Evolutionary conservation across 768 basidiomycete species (phyloP).

Genomic region (Lentinula sp.): DNA sequence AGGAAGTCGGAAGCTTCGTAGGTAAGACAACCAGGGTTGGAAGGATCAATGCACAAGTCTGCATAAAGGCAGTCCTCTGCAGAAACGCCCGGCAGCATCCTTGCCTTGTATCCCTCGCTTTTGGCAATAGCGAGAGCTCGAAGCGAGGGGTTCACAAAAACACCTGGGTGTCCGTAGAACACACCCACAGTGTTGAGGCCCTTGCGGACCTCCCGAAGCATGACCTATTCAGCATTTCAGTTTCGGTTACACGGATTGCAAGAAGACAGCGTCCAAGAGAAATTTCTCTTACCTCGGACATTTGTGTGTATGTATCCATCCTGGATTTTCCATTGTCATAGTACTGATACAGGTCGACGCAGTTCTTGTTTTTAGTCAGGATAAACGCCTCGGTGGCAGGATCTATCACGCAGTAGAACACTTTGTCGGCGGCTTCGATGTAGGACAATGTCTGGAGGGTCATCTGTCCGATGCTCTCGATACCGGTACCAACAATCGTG

Average conservation of each 20-base stretch:
- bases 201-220: conserved; percentile 2
- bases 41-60: conserved; percentile 5
- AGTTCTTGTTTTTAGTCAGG: conserved; percentile 1
- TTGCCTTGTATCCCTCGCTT: conserved; percentile 1
- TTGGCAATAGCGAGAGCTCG: conserved; percentile 1
- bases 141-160: conserved; percentile 3
- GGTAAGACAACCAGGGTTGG: conserved; percentile 6
- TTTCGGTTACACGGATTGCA: neutral
- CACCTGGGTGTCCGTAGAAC: conserved; percentile 4
- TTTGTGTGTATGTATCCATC: conserved; percentile 5
- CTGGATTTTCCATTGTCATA: conserved; percentile 4
- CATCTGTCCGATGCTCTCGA: conserved; percentile 5
- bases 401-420: conserved; percentile 3
- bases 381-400: conserved; percentile 5
- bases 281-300: neutral
- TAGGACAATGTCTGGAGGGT: conserved; percentile 6
- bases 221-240: neutral
- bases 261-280: neutral
- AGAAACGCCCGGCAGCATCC: conserved; percentile 5
- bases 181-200: neutral
- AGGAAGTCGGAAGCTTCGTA: conserved; percentile 6
- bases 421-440: conserved; percentile 3
- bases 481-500: conserved; percentile 2
- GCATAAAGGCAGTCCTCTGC: conserved; percentile 6
- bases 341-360: conserved; percentile 4